phyloP scores from a whole-genome alignment of 805 yeast species.

The Candida hungchunana region DNA sequence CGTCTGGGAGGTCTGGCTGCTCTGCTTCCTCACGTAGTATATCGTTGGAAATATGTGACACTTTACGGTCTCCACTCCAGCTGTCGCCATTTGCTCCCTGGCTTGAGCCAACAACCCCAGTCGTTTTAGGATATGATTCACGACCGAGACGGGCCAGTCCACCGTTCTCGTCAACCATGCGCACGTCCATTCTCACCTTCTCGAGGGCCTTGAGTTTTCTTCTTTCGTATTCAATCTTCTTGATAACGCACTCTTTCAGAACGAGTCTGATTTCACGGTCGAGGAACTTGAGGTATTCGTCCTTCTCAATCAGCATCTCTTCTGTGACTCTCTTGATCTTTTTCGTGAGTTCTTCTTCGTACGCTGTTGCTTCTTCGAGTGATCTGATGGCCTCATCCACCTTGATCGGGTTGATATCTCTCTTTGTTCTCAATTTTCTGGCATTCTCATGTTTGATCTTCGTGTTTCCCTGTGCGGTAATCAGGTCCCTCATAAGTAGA shows the following conservation, averaged over 20 bases:
- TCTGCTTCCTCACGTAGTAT: slow-evolving; percentile 11
- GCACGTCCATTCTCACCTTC: slow-evolving; percentile 62
- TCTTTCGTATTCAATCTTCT: slow-evolving; percentile 82
- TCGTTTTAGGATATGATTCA: slow-evolving; percentile 44
- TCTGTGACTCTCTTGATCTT: slow-evolving; percentile 80
- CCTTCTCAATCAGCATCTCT: slow-evolving; percentile 75
- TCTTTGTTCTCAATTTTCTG: slow-evolving; percentile 60
- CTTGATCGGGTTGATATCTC: slow-evolving; percentile 78
- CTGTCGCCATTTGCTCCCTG: slow-evolving; percentile 51
- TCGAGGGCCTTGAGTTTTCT: slow-evolving; percentile 72
- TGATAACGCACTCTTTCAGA: slow-evolving; percentile 57
- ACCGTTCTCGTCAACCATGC: slow-evolving; percentile 71
- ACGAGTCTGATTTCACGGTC: slow-evolving; percentile 49
- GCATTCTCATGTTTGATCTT: slow-evolving; percentile 69
- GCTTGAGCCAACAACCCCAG: slow-evolving; percentile 26
- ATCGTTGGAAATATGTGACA: slow-evolving; percentile 32
- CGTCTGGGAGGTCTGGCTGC: slow-evolving; percentile 5
- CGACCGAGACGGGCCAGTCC: slow-evolving; percentile 83
- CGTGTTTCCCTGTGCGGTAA: slow-evolving; percentile 73
- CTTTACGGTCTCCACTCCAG: slow-evolving; percentile 52
- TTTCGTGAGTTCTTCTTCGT: slow-evolving; percentile 70
- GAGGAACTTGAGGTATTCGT: slow-evolving; percentile 54
- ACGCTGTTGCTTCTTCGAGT: slow-evolving; percentile 70
- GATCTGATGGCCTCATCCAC: slow-evolving; percentile 86
- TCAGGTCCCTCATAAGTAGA: slow-evolving; percentile 82